Evolutionary conservation across 805 yeast species (phyloP), one percentile per base, ranked within the genome.

Genomic region (Starmera dryadoides): DNA sequence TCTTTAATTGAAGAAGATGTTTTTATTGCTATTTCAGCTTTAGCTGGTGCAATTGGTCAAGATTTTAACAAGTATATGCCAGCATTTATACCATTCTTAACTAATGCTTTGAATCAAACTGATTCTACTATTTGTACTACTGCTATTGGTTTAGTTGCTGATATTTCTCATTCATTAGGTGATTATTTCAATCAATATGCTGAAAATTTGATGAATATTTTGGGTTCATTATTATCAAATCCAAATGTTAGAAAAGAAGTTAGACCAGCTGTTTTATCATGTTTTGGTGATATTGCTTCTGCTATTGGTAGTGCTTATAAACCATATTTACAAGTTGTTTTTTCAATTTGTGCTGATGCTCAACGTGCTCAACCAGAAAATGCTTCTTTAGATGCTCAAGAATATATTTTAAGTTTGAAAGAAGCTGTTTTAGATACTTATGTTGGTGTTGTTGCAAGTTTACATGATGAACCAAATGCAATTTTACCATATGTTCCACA

Each of bases 351-450:
- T 63, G 68, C 68, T 23, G 75, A 75, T 38, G 88, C 89, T 14
- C 78, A 81, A 49, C 64, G 64, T 33, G 60, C 77, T 26, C 75
- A 73, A 43, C 79, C 84, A 0, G 84, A 78, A 45, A 91, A 83
- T 49, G 63, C 73, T 32, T 69, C 88, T 9, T 55, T 77, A 32
- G 98, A 93, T 45, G 75, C 87, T 16, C 68, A 79, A 41, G 96
- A 89, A 45, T 86, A 86, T 53, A 73, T 81, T 26, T 64, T 76
- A 43, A 71, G 68, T 35, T 77, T 93, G 35, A 79, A 81, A 49
- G 96, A 87, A 62, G 72, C 98, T 5, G 91, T 89, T n/a, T 70
- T 93, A 50, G 98, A 93, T 60, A 88, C 96, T 30, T 93, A 87
- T 58, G 95, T 89, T 28, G 98, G 98, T 45, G 81, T 93, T 36